Evolutionary conservation across 2,329 filamentous ascomycete species (phyloP).

Genomic region (Coniochaeta sp.): DNA sequence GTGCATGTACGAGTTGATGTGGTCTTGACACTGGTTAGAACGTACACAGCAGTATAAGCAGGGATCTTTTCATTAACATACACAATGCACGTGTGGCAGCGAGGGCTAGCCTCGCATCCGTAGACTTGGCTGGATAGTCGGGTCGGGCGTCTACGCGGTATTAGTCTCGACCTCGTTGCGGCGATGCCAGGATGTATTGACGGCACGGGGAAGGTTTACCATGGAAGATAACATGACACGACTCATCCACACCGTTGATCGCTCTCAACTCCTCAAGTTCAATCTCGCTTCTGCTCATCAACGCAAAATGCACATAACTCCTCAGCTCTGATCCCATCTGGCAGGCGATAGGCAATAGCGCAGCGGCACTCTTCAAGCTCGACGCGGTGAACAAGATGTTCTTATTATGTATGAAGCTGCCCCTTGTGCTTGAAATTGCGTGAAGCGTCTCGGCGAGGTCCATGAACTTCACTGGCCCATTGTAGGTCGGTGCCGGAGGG

Average conservation of each 20-base stretch:
- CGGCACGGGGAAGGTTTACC: slow-evolving; percentile 30
- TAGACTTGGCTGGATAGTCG: slow-evolving; percentile 64
- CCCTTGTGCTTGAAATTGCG: slow-evolving; percentile 46
- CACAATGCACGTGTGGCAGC: slow-evolving; percentile 59
- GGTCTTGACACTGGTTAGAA: slow-evolving; percentile 31
- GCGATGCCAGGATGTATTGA: too few relatives aligned
- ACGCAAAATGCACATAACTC: slow-evolving; percentile 73
- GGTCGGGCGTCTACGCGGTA: slow-evolving; percentile 60
- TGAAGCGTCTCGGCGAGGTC: slow-evolving; percentile 58
- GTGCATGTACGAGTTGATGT: slow-evolving; percentile 67
- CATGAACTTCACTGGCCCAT: slow-evolving; percentile 64
- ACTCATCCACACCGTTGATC: slow-evolving; percentile 70
- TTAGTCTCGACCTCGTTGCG: slow-evolving; percentile 11
- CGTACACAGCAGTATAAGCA: background rate
- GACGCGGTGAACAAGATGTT: slow-evolving; percentile 77
- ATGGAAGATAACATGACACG: slow-evolving; percentile 59
- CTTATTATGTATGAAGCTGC: slow-evolving; percentile 45
- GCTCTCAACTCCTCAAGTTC: slow-evolving; percentile 60
- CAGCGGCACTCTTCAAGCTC: slow-evolving; percentile 64
- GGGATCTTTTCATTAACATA: slow-evolving; percentile 26
- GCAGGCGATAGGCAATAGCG: slow-evolving; percentile 75
- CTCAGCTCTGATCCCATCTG: slow-evolving; percentile 66
- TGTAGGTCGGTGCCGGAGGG: slow-evolving; percentile 42
- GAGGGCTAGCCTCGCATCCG: slow-evolving; percentile 60
- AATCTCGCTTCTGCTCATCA: slow-evolving; percentile 69